Evolutionary conservation across 176 grass and related monocot genomes (phyloP), one percentile per base, ranked within the genome.

Genomic region (Musa itinerans): DNA sequence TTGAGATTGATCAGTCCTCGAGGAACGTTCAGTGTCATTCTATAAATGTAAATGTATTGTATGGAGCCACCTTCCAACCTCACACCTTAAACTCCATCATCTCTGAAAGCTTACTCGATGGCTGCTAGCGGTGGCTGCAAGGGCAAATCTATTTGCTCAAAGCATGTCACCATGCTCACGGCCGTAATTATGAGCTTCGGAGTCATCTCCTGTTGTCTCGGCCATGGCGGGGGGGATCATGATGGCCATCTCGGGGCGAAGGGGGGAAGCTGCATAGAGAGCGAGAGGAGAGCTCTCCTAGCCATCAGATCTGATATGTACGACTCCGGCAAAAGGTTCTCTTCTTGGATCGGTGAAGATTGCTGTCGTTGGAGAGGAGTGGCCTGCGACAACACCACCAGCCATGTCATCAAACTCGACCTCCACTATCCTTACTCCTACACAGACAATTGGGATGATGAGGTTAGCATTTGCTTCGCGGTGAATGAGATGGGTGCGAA

Each of bases 301-400:
- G 34, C 56, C 17, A 21, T 76, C 29, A 76, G 43, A 63, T 29
- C 74, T 1, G 19, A n/a, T 29, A 63, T 86, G 58, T 51, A 22
- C 2, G 23, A 72, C 50, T 72, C 62, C 52, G 23, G 15, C 2
- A 11, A 29, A n/a, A 51, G 17, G 48, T 62, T 90, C 0, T 70
- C 34, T 53, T 84, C 81, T n/a, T 87, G 84, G 88, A 23, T 34
- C 24, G 84, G 79, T 12, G 29, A 69, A 2, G 67, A 84, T 62
- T 90, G 88, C 21, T 90, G 88, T 65, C 57, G 11, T n/a, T 87
- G 82, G 84, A 26, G 25, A 3, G 78, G 81, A 15, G 78, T 90
- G 22, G 65, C n/a, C 19, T 90, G 84, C 75, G 64, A 65, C 16
- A 59, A 80, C 2, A 68, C 21, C 75, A 81, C 74, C 34, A 17